These are phyloP conservation scores for Pyrenochaeta sp. DNA, from an alignment of 2,329 filamentous ascomycete genomes.

Conservation along the genomic window DNA sequence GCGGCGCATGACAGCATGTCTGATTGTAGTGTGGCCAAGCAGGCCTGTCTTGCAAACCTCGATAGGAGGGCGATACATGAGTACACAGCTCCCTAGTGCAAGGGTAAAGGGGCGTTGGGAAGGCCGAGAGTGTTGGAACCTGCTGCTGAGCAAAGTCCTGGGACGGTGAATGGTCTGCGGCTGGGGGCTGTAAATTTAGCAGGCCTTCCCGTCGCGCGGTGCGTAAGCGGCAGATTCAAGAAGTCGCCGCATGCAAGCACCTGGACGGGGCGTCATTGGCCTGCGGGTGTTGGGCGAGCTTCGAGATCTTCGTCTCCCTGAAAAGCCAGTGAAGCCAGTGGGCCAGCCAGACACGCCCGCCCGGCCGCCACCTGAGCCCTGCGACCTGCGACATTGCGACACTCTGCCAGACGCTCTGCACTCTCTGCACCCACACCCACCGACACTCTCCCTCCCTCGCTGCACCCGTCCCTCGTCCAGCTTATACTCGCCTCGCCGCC, in stretches of 20 bases:
- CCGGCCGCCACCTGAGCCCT: no score
- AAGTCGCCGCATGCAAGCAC: conserved; percentile 31
- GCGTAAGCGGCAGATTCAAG: conserved; percentile 29
- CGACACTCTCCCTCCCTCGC: neutral
- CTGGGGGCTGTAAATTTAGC: conserved; percentile 31
- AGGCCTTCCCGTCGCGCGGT: conserved; percentile 22
- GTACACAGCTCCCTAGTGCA: no score
- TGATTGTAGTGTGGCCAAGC: conserved; percentile 5
- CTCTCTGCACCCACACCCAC: neutral
- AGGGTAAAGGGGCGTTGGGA: conserved; percentile 1
- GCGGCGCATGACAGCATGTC: conserved; percentile 8
- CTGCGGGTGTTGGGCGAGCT: conserved; percentile 16
- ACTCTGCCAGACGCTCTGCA: conserved; percentile 6
- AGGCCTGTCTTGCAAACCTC: conserved; percentile 6
- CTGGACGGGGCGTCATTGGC: conserved; percentile 22
- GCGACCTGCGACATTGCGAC: conserved; percentile 4
- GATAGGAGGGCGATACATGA: no score
- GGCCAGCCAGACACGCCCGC: conserved; percentile 16
- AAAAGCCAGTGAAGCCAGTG: conserved; percentile 6
- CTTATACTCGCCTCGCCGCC: conserved; percentile 15
- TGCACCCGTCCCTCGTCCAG: no score
- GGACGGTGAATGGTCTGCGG: conserved; percentile 10
- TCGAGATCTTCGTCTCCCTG: conserved; percentile 27
- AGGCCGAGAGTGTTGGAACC: conserved; percentile 12
- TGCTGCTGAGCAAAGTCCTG: no score